A percentile compares a stretch with the other conserved stretches of the same genome.
phyloP scores from a whole-genome alignment of 306 rosid genomes.

The Senna tora region DNA sequence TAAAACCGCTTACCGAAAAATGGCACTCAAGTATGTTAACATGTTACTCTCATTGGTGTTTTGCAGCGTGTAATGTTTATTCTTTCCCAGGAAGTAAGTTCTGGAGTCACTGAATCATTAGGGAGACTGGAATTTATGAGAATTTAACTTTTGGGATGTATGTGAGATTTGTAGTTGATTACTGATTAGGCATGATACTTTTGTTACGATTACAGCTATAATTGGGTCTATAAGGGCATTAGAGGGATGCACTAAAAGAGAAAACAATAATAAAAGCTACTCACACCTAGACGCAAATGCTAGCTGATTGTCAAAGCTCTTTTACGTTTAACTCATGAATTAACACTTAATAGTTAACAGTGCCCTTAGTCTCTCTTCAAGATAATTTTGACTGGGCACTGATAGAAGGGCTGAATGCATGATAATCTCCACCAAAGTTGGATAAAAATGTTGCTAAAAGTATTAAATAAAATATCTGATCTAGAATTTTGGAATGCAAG shows the following conservation, averaged over 20 bases:
- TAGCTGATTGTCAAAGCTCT: not conserved
- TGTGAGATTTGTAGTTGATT: not conserved
- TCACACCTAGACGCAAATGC: not conserved
- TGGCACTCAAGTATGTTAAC: conserved; percentile 87
- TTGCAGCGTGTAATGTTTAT: not conserved
- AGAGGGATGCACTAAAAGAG: not conserved
- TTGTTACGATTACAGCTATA: not conserved
- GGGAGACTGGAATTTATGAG: not conserved
- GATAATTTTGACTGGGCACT: not conserved
- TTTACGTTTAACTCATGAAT: conserved; percentile 7
- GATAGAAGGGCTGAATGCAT: conserved; percentile 11
- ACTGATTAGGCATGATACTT: not conserved
- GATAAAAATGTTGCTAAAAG: not conserved
- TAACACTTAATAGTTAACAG: not conserved
- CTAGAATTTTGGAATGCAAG: conserved; percentile 8
- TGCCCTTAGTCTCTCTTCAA: not conserved
- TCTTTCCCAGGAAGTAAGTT: conserved; percentile 2
- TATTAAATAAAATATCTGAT: not conserved
- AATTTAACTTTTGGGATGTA: not conserved
- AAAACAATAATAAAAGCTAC: not conserved
- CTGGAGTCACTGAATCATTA: not conserved
- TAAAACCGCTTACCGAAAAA: conserved; percentile 85
- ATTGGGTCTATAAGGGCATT: not conserved
- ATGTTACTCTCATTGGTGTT: not conserved
- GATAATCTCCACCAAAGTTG: not conserved